A percentile compares a stretch with the other conserved stretches of the same genome.
These are phyloP conservation scores for Camelina neglecta DNA, from an alignment of 345 rosid genomes.

Conservation along the genomic window DNA sequence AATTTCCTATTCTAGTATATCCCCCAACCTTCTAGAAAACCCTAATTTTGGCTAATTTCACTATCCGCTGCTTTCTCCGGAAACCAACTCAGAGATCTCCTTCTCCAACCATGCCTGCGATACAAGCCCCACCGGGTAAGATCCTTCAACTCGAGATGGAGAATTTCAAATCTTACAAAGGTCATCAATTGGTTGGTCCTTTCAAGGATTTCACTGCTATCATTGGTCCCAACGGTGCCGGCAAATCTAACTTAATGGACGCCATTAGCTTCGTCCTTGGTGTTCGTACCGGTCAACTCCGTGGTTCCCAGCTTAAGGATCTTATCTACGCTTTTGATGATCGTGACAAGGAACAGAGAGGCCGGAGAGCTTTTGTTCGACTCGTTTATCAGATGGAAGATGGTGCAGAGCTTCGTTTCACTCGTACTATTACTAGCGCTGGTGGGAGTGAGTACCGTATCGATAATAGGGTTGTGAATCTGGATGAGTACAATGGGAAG, in stretches of 20 bases:
- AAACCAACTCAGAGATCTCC: conserved; percentile 22
- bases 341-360: conserved; percentile 87
- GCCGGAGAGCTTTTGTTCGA: conserved; percentile 83
- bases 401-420: conserved; percentile 79
- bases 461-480: conserved; percentile 72
- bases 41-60: conserved; percentile 33
- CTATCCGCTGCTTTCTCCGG: not conserved
- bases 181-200: conserved; percentile 81
- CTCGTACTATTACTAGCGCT: conserved; percentile 68
- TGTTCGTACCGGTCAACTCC: conserved; percentile 93
- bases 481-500: conserved; percentile 85
- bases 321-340: conserved; percentile 93
- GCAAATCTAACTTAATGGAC: conserved; percentile 97
- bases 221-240: conserved; percentile 97
- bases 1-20: not conserved
- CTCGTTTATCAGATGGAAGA: conserved; percentile 71
- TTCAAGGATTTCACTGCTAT: conserved; percentile 97
- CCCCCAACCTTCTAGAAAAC: conserved; percentile 32
- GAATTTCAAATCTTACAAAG: conserved; percentile 98
- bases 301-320: conserved; percentile 95
- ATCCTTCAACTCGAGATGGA: conserved; percentile 83
- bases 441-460: conserved; percentile 93
- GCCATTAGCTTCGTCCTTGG: conserved; percentile 99
- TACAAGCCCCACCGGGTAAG: conserved; percentile 63
- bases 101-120: conserved; percentile 65